phyloP scores from a whole-genome alignment of 768 basidiomycete genomes.

The Hortiboletus campestris region DNA sequence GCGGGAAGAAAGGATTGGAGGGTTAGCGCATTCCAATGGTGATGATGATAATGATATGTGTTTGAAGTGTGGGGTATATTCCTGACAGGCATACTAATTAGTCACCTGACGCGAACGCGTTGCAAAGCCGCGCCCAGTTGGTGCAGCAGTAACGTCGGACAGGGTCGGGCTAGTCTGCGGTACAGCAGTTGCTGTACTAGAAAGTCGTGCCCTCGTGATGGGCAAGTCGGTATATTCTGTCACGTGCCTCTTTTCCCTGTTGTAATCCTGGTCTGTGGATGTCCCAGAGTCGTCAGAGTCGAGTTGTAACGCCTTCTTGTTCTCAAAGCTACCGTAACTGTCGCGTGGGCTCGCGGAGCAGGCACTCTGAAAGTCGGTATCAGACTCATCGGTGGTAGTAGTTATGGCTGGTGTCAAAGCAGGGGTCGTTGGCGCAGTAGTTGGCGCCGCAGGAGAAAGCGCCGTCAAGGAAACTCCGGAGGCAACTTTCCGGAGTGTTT shows the following conservation, averaged over 20 bases:
- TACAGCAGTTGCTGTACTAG: constrained; percentile 53
- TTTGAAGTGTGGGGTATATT: constrained; percentile 28
- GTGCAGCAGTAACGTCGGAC: constrained; percentile 39
- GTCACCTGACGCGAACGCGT: constrained; percentile 18
- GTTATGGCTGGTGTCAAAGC: constrained; percentile 33
- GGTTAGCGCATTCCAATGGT: constrained; percentile 15
- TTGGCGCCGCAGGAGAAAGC: constrained; percentile 20
- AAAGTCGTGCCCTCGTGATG: constrained; percentile 50
- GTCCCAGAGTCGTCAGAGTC: constrained; percentile 33
- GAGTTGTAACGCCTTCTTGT: constrained; percentile 21
- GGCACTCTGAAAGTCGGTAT: constrained; percentile 86
- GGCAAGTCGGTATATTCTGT: constrained; percentile 36
- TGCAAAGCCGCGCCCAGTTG: constrained; percentile 25
- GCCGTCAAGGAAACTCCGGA: constrained; percentile 32
- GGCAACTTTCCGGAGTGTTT: constrained; percentile 33
- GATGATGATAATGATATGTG: constrained; percentile 19
- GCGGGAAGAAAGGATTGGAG: constrained; percentile 14
- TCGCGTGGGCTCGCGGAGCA: constrained; percentile 73
- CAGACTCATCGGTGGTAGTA: constrained; percentile 67
- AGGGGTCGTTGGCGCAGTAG: constrained; percentile 36
- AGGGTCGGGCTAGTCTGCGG: constrained; percentile 39
- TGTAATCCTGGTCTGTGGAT: constrained; percentile 31
- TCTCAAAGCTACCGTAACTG: constrained; percentile 54
- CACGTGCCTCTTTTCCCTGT: constrained; percentile 28
- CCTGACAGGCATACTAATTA: constrained; percentile 19